Evolutionary conservation across 2,329 filamentous ascomycete genomes (phyloP), one percentile per base, ranked within the genome.

Genomic region (Beauveria scarabaeidicola): DNA sequence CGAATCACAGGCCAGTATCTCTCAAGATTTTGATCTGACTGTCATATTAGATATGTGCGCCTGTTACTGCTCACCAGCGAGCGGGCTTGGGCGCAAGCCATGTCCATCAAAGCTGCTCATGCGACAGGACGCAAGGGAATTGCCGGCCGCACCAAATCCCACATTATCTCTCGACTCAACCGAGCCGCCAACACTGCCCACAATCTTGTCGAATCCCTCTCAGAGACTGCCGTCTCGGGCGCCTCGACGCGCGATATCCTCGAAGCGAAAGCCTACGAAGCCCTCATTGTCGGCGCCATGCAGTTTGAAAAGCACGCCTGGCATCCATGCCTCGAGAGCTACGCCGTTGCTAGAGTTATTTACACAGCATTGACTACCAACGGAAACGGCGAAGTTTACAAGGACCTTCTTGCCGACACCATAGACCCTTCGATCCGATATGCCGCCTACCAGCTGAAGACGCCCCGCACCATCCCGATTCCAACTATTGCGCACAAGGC

Each of bases 401-500:
- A 89, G 69, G 93, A 97, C 62, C 80, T 97, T 25, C 77, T 99
- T 60, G 85, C 88, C 52, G 87, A 89, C 67, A 95, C 89, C 5
- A 87, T 96, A 63, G 94, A 99, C 70, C 92, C 92, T 2, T 96
- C 91, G 63, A 90, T 99, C 67, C 87, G 93, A 63, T 97, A 95
- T 72, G 92, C 92, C 40, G 91, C 94, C 19, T 97, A 97, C 72
- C 91, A 96, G 73, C 81, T 91, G 70, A 89, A 93, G 70, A 83
- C 96, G 36, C 89, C 93, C 0, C 86, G 94, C 47, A 96, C 91
- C 2, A 83, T 91, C 58, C 87, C 92, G 3, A 87, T 96, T 52
- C 81, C 88, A 0, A 83, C 85, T 8, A 89, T 97, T 64, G 89
- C 90, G 2, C 86, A 86, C 66, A 87, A 88, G 64, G 86, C 87